Evolutionary conservation across 2,329 filamentous ascomycete genomes (phyloP), one percentile per base, ranked within the genome.

Genomic region (Pseudohalonectria lignicola): DNA sequence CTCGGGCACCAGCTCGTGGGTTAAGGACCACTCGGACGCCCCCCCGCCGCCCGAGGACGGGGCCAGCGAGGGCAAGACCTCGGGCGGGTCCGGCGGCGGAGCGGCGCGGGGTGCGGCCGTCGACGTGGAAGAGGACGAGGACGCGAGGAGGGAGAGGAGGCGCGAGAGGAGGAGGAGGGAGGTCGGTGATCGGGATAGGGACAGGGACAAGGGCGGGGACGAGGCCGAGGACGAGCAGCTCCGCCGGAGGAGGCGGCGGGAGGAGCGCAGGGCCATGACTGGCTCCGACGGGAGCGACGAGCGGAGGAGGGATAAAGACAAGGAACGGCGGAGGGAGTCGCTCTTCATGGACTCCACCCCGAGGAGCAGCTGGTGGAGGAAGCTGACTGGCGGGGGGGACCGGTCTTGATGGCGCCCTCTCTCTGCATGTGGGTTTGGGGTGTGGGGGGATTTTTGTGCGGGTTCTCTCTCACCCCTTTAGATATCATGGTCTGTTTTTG

Each of bases 1-100:
- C 50, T 77, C 71, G 6, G 75, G 76, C 19, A 79, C 75, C 0
- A 74, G 71, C 8, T 79, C 74, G 0, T 80, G 76, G 76, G 75
- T 79, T 4, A 78, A 78, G 53, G 74, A 79, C 11, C 69, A 77
- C 47, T 73, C 69, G 2, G 76, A 78, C 46, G 74, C 74, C 3
- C 72, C 72, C 2, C 73, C 74, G 3, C 74, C 75, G 2, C 73
- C 71, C 1, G 63, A 66, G 0, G 60, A 61, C 29, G 47, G 48
- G 32, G 58, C 55, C 13, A 51, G 52, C 16, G 31, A 10, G n/a
- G n/a, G n/a, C n/a, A n/a, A n/a, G n/a, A n/a, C n/a, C n/a, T n/a
- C n/a, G n/a, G n/a, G n/a, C n/a, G n/a, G n/a, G n/a, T n/a, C n/a
- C n/a, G n/a, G n/a, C n/a, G n/a, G n/a, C n/a, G n/a, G n/a, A n/a